Evolutionary conservation across 2,329 filamentous ascomycete genomes (phyloP).

Genomic region (Stagonosporopsis cucurbitacearum): DNA sequence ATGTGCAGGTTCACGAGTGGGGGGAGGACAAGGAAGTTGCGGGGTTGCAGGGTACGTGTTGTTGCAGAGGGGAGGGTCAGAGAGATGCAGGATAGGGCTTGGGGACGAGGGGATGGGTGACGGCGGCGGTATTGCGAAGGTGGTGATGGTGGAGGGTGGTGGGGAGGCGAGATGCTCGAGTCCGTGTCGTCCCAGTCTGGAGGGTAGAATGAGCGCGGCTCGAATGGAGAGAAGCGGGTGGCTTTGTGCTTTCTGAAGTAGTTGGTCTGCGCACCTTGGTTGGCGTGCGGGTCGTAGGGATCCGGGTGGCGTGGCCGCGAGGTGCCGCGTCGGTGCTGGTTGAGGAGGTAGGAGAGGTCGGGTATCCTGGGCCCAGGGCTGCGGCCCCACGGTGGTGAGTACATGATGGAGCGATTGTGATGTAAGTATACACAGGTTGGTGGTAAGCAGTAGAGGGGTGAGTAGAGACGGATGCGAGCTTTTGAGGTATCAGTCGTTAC

Average conservation of each 20-base stretch:
- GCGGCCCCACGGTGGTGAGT: not conserved
- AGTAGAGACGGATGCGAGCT: not conserved
- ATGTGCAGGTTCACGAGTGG: not conserved
- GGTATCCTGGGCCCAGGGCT: not conserved
- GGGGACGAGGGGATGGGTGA: not conserved
- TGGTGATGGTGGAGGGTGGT: not conserved
- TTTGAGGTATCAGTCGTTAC: not conserved
- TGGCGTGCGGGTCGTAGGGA: not conserved
- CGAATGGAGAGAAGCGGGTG: not conserved
- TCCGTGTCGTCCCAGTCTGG: constrained; percentile 1
- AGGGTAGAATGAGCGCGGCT: not conserved
- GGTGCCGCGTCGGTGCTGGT: not conserved
- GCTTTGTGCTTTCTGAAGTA: not conserved
- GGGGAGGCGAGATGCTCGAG: not conserved
- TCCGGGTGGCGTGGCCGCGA: not conserved
- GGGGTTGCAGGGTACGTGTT: not conserved
- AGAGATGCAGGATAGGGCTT: not conserved
- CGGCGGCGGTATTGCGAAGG: not conserved
- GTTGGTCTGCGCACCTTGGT: not conserved
- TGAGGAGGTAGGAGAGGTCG: not conserved
- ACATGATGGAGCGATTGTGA: not conserved
- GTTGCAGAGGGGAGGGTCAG: not conserved
- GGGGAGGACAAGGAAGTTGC: constrained; percentile 2
- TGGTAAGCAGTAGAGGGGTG: not conserved
- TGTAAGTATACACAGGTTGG: not conserved